These are phyloP conservation scores for Starmerella bombicola DNA, from an alignment of 805 yeast species.

Conservation along the genomic window DNA sequence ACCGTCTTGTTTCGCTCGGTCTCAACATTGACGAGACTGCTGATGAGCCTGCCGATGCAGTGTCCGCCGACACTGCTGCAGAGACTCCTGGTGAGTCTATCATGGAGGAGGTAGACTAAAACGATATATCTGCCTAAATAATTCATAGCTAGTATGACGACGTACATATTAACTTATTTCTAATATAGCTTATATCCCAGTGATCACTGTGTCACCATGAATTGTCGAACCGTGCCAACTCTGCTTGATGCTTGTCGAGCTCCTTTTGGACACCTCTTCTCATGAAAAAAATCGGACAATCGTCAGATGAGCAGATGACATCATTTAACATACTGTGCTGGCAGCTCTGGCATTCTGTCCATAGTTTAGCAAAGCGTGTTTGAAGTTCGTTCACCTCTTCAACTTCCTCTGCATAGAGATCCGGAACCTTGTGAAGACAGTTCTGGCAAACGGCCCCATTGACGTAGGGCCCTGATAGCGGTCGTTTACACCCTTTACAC, in stretches of 20 bases:
- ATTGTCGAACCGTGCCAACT: constrained; percentile 53
- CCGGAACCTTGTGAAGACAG: constrained; percentile 59
- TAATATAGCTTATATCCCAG: no score
- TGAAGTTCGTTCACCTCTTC: constrained; percentile 71
- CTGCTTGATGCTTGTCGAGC: constrained; percentile 42
- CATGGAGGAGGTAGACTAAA: constrained; percentile 98
- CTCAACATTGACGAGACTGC: constrained; percentile 76
- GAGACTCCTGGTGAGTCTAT: constrained; percentile 79
- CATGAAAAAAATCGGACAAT: constrained; percentile 97
- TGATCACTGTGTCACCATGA: constrained; percentile 22
- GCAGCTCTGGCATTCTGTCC: constrained; percentile 98
- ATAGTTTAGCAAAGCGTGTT: constrained; percentile 67
- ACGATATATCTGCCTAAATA: neutral
- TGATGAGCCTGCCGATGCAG: constrained; percentile 30
- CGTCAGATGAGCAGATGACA: constrained; percentile 86
- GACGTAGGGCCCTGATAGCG: constrained; percentile 41
- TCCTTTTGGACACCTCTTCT: constrained; percentile 77
- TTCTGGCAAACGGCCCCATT: constrained; percentile 71
- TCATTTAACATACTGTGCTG: constrained; percentile 94
- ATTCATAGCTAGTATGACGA: neutral
- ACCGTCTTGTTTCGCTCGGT: constrained; percentile 95
- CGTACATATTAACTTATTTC: no score
- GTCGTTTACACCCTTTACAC: constrained; percentile 80
- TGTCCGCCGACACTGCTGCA: constrained; percentile 32
- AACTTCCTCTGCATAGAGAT: constrained; percentile 66